phyloP scores from a whole-genome alignment of 352 stramenopile genomes.

The Pythium pyrilobum region DNA sequence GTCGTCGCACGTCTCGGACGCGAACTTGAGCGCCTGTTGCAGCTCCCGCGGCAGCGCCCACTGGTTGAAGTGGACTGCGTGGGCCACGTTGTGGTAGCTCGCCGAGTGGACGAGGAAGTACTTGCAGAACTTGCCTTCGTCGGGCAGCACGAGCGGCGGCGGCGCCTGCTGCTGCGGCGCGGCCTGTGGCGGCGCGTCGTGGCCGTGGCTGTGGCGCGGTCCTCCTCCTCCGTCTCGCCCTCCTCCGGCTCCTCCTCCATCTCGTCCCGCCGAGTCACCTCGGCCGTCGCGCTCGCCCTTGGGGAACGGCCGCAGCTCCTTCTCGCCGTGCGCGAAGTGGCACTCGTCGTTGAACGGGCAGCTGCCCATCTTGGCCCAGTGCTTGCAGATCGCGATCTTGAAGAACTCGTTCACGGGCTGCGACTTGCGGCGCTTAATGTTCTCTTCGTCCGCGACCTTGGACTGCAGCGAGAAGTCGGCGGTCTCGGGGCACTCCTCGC shows the following conservation, averaged over 20 bases:
- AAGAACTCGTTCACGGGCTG: conserved; percentile 96
- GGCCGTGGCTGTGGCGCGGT: too few relatives aligned
- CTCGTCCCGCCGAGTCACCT: conserved; percentile 3
- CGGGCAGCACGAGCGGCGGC: conserved; percentile 36
- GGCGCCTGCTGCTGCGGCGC: background rate
- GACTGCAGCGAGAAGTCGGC: conserved; percentile 93
- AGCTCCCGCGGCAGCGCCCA: conserved; percentile 54
- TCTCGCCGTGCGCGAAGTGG: conserved; percentile 96
- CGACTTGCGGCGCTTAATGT: conserved; percentile 79
- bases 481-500: conserved; percentile 90
- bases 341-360: conserved; percentile 97
- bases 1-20: conserved; percentile 65
- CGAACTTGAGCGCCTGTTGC: conserved; percentile 61
- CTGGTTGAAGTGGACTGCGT: conserved; percentile 67
- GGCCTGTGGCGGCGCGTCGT: background rate
- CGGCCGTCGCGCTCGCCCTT: conserved; percentile 62
- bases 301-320: conserved; percentile 87
- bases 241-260: background rate
- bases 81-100: conserved; percentile 80
- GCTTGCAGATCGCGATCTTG: conserved; percentile 97
- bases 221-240: background rate
- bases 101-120: conserved; percentile 80
- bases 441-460: conserved; percentile 89
- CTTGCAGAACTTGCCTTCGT: conserved; percentile 71
- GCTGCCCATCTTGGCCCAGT: conserved; percentile 93